A percentile compares a stretch with the other conserved stretches of the same genome.
Conservation (phyloP, 805 yeast genomes). For the Saccharomycopsis sp. region DNA sequence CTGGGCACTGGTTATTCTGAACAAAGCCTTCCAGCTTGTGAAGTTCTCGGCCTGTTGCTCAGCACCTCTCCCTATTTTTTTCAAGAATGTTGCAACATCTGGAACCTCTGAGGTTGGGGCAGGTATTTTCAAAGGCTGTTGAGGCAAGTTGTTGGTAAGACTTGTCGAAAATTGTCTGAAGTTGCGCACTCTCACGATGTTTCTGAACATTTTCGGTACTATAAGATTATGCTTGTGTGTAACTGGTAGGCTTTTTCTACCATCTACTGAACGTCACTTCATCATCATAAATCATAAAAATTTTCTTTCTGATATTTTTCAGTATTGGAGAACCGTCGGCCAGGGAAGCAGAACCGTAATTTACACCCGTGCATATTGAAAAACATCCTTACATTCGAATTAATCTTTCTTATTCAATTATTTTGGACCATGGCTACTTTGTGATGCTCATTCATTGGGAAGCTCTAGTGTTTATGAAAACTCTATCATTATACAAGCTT, state of each 20-base stretch:
- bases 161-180: constrained; percentile 10
- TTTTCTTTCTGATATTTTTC: not conserved
- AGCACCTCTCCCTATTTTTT: constrained; percentile 71
- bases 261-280: too few species aligned
- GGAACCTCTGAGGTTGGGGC: constrained; percentile 49
- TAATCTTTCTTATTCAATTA: not conserved
- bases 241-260: not conserved
- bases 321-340: not conserved
- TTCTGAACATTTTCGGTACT: not conserved
- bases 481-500: not conserved
- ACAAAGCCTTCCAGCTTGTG: constrained; percentile 68
- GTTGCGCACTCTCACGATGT: constrained; percentile 3
- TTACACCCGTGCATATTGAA: not conserved
- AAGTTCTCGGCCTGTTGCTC: constrained; percentile 61
- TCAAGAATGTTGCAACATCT: constrained; percentile 67
- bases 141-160: not conserved
- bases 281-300: too few species aligned
- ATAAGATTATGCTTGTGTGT: not conserved
- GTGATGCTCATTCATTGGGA: too few species aligned
- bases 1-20: constrained; percentile 43
- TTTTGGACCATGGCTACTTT: too few species aligned
- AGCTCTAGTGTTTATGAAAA: too few species aligned
- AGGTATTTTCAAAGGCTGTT: constrained; percentile 29
- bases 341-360: not conserved
- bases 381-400: not conserved